Percentiles rank a stretch among this genome's conserved stretches.
phyloP scores from a whole-genome alignment of 2,329 filamentous ascomycete genomes.

The Pleochaeta shiraiana region DNA sequence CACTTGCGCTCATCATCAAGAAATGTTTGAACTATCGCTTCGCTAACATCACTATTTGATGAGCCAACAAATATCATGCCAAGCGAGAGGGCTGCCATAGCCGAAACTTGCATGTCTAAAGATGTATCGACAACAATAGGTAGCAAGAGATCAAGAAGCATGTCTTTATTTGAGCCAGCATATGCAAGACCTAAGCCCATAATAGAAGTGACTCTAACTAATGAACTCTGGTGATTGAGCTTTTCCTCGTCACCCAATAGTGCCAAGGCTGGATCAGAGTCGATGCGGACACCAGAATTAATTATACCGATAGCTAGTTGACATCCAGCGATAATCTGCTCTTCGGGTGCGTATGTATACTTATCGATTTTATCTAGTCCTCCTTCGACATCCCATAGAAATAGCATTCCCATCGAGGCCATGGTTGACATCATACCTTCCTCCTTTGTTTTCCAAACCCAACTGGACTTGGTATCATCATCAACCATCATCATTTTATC shows the following conservation, averaged over 20 bases:
- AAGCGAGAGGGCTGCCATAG: conserved; percentile 81
- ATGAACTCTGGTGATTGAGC: conserved; percentile 53
- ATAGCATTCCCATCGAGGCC: conserved; percentile 74
- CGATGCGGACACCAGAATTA: conserved; percentile 75
- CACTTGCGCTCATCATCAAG: conserved; percentile 81
- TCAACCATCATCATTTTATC: conserved; percentile 97
- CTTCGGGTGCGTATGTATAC: conserved; percentile 69
- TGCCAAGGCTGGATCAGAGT: conserved; percentile 77
- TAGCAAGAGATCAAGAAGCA: conserved; percentile 63
- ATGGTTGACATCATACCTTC: conserved; percentile 95
- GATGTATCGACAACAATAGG: conserved; percentile 72
- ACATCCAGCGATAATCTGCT: conserved; percentile 75
- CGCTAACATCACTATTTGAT: conserved; percentile 72
- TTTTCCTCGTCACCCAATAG: conserved; percentile 64
- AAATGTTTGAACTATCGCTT: conserved; percentile 78
- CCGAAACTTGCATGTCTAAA: conserved; percentile 84
- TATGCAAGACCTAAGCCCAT: conserved; percentile 95
- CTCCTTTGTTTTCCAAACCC: conserved; percentile 99
- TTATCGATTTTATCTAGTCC: conserved; percentile 88
- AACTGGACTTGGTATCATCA: conserved; percentile 69
- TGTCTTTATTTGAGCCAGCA: conserved; percentile 80
- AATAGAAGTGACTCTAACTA: conserved; percentile 64
- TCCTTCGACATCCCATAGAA: conserved; percentile 84
- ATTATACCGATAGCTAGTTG: conserved; percentile 88
- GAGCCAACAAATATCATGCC: conserved; percentile 88